These are phyloP conservation scores for Chaetoceros tenuissimus DNA, from an alignment of 108 stramenopile genomes.

Conservation along the genomic window DNA sequence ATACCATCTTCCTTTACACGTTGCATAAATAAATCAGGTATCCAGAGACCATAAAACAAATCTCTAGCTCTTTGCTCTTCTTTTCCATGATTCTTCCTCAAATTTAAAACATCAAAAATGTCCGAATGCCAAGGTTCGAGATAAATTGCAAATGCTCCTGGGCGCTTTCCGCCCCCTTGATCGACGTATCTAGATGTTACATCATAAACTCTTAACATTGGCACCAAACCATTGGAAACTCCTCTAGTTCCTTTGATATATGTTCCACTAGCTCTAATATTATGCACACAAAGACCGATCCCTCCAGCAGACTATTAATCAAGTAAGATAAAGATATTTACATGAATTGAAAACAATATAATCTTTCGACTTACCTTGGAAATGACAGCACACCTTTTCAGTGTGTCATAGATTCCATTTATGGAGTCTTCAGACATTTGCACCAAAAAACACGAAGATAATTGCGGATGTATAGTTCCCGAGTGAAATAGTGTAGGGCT, in stretches of 20 bases:
- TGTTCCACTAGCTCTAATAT: conserved; percentile 89
- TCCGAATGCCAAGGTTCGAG: conserved; percentile 98
- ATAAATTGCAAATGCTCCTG: conserved; percentile 95
- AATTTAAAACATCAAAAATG: conserved; percentile 86
- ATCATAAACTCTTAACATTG: conserved; percentile 98
- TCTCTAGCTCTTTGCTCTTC: conserved; percentile 93
- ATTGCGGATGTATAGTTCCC: conserved; percentile 92
- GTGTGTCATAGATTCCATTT: conserved; percentile 93
- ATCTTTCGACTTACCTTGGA: conserved; percentile 47
- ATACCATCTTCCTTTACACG: conserved; percentile 85
- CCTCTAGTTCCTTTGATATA: conserved; percentile 93
- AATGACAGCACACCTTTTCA: conserved; percentile 91
- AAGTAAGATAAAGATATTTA: not conserved
- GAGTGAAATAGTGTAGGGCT: conserved; percentile 96
- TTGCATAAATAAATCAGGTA: conserved; percentile 95
- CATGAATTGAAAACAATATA: not conserved
- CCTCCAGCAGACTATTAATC: conserved; percentile 77
- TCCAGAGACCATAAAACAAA: conserved; percentile 96
- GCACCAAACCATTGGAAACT: conserved; percentile 92
- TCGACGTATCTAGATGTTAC: conserved; percentile 95
- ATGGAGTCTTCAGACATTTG: conserved; percentile 97
- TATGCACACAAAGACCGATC: conserved; percentile 92
- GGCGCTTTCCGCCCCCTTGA: conserved; percentile 95
- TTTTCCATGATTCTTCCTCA: conserved; percentile 96
- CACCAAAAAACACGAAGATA: conserved; percentile 91